These are phyloP conservation scores for Smittium mucronatum DNA, from an alignment of 371 early-diverging fungal species.

Conservation along the genomic window DNA sequence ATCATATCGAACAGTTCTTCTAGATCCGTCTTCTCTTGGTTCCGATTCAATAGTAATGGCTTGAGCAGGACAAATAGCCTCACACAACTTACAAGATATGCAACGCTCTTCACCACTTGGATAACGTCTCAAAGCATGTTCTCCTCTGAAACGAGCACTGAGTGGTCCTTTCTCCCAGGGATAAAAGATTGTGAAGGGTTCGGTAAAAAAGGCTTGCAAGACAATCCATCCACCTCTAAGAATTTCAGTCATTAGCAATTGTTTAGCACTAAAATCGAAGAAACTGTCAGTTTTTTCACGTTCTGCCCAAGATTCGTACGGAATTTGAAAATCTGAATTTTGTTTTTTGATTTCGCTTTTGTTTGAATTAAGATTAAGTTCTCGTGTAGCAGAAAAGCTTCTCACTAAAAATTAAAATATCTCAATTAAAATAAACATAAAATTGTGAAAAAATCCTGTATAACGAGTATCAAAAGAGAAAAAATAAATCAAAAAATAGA, in stretches of 20 bases:
- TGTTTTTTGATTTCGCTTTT: not conserved
- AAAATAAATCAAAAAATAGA: too few species aligned
- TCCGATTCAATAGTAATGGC: conserved; percentile 98
- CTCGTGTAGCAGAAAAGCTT: not conserved
- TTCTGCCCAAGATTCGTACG: conserved; percentile 28
- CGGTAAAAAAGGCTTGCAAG: conserved; percentile 84
- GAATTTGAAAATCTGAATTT: conserved; percentile 17
- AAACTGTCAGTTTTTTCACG: conserved; percentile 29
- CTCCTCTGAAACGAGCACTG: conserved; percentile 91
- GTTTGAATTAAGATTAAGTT: not conserved
- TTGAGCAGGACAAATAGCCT: conserved; percentile 95
- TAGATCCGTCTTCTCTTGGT: conserved; percentile 86
- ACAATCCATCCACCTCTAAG: conserved; percentile 86
- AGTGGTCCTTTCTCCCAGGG: conserved; percentile 92
- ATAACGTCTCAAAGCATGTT: conserved; percentile 92
- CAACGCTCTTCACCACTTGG: conserved; percentile 97
- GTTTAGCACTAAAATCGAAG: conserved; percentile 65
- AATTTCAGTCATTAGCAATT: conserved; percentile 81
- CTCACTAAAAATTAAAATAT: not conserved
- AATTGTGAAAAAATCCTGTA: too few species aligned
- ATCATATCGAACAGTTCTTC: conserved; percentile 95
- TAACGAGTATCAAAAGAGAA: too few species aligned
- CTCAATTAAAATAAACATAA: too few species aligned
- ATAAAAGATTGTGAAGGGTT: conserved; percentile 92
- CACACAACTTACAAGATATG: conserved; percentile 96